Evolutionary conservation across 2,329 filamentous ascomycete genomes (phyloP).

Genomic region (Pseudocercospora fijiensis): DNA sequence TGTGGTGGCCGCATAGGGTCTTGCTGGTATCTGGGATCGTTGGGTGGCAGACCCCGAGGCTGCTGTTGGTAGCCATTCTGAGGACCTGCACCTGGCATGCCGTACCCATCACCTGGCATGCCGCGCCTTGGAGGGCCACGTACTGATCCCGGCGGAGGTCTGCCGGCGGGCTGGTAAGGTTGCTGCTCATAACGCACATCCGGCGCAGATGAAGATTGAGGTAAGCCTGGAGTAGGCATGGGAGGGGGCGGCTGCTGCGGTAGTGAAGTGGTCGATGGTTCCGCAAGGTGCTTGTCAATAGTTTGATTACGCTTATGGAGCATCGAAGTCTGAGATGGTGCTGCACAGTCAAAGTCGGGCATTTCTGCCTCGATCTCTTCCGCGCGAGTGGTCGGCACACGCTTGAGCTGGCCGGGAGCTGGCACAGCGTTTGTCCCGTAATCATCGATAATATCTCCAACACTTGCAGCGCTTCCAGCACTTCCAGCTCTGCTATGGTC

Average conservation of each 20-base stretch:
- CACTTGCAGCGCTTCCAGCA: conserved; percentile 16
- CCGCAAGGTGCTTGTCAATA: conserved; percentile 35
- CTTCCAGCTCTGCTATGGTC: conserved; percentile 17
- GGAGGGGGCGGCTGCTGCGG: conserved; percentile 12
- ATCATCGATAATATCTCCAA: conserved; percentile 26
- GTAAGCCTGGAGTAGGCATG: conserved; percentile 14
- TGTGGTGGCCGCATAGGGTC: conserved; percentile 27
- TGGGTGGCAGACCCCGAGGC: conserved; percentile 13
- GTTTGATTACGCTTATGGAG: conserved; percentile 34
- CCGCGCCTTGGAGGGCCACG: conserved; percentile 19
- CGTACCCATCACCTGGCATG: conserved; percentile 19
- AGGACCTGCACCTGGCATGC: conserved; percentile 9
- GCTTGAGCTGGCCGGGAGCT: conserved; percentile 17
- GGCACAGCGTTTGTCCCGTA: conserved; percentile 20
- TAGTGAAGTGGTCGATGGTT: conserved; percentile 31
- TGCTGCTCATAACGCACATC: conserved; percentile 21
- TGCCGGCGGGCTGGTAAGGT: conserved; percentile 9
- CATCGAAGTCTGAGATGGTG: conserved; percentile 32
- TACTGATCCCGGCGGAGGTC: conserved; percentile 8
- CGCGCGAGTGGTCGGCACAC: conserved; percentile 35
- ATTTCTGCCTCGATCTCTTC: conserved; percentile 56
- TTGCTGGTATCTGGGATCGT: conserved; percentile 17
- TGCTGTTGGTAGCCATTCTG: conserved; percentile 20
- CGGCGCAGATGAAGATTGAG: conserved; percentile 20
- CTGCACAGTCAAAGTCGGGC: conserved; percentile 60